phyloP scores from a whole-genome alignment of 2,329 filamentous ascomycete genomes.

The Ampelomyces quisqualis region DNA sequence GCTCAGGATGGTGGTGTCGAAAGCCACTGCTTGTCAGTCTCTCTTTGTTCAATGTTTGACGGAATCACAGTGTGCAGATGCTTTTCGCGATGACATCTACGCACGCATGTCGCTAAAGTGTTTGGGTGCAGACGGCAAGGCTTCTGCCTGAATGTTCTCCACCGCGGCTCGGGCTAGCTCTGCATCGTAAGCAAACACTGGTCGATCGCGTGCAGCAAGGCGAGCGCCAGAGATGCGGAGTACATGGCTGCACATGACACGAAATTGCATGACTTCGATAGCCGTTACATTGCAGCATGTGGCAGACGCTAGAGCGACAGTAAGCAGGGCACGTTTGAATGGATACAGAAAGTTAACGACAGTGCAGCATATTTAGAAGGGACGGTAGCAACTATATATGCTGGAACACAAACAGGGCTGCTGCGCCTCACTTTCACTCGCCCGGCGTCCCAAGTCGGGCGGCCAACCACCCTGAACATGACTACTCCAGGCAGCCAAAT shows the following conservation, averaged over 20 bases:
- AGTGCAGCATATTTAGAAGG: too few species aligned
- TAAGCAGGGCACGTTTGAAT: too few species aligned
- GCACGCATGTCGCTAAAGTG: conserved; percentile 15
- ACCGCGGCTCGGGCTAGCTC: conserved; percentile 17
- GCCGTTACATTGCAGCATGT: conserved; percentile 15
- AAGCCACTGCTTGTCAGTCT: conserved; percentile 2
- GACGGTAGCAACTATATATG: conserved; percentile 25
- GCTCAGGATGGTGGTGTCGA: conserved; percentile 3
- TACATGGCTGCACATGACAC: conserved; percentile 7
- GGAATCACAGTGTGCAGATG: conserved; percentile 5
- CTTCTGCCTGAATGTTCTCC: conserved; percentile 24
- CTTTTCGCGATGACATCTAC: conserved; percentile 16
- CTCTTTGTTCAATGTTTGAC: background rate
- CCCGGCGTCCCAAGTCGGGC: conserved; percentile 26
- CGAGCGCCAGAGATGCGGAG: conserved; percentile 9
- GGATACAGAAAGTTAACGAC: too few species aligned
- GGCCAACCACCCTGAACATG: conserved; percentile 28
- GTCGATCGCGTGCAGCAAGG: conserved; percentile 1
- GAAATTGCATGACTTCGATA: conserved; percentile 11
- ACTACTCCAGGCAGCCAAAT: conserved; percentile 8
- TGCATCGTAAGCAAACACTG: conserved; percentile 24
- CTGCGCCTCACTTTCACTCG: conserved; percentile 39
- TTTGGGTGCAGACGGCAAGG: conserved; percentile 15
- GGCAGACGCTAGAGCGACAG: too few species aligned
- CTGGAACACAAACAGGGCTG: conserved; percentile 26